phyloP scores from a whole-genome alignment of 2,329 filamentous ascomycete species.

The Venturia carpophila region DNA sequence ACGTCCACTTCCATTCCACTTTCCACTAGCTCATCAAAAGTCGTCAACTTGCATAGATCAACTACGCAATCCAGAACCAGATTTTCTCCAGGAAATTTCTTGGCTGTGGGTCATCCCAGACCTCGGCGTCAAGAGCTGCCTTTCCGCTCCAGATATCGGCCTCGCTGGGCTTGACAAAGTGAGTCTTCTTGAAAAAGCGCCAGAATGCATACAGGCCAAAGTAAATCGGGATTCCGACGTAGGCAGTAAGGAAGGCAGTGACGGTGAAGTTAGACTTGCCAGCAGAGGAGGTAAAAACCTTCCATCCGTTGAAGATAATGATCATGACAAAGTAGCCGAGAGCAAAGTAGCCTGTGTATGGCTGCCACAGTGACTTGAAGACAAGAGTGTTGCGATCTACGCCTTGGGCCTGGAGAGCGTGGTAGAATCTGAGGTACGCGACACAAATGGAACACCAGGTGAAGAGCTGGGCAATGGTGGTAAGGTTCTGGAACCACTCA shows the following conservation, averaged over 20 bases:
- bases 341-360: slow-evolving; percentile 31
- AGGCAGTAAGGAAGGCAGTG: slow-evolving; percentile 44
- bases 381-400: slow-evolving; percentile 33
- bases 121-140: slow-evolving; percentile 39
- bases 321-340: slow-evolving; percentile 38
- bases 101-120: slow-evolving; percentile 37
- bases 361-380: slow-evolving; percentile 31
- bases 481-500: slow-evolving; percentile 35
- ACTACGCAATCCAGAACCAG: slow-evolving; percentile 41
- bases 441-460: slow-evolving; percentile 31
- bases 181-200: slow-evolving; percentile 59
- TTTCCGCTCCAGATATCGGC: slow-evolving; percentile 42
- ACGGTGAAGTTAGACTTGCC: slow-evolving; percentile 33
- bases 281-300: slow-evolving; percentile 45
- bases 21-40: background rate
- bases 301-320: slow-evolving; percentile 48
- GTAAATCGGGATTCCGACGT: slow-evolving; percentile 38
- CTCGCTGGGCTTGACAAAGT: slow-evolving; percentile 35
- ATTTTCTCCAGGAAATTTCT: slow-evolving; percentile 40
- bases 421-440: slow-evolving; percentile 34
- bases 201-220: slow-evolving; percentile 49
- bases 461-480: slow-evolving; percentile 35
- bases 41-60: background rate
- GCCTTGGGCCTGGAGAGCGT: slow-evolving; percentile 31
- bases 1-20: background rate